phyloP scores from a whole-genome alignment of 2,329 filamentous ascomycete species.

The Nemania bipapillata region DNA sequence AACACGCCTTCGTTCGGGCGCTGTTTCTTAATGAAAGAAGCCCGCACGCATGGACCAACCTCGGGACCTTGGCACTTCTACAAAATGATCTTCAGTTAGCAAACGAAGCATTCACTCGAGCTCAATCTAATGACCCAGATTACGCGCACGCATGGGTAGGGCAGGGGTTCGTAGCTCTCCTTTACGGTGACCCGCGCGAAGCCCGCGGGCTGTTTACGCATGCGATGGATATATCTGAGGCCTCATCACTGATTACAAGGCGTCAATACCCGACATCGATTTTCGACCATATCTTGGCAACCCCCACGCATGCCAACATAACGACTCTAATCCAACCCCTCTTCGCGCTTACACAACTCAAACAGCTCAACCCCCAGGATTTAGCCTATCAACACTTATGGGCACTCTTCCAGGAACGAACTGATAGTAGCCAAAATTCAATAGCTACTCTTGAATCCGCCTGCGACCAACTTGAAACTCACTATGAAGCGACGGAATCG shows the following conservation, averaged over 20 bases:
- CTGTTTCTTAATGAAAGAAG: slow-evolving; percentile 91
- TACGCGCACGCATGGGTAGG: slow-evolving; percentile 94
- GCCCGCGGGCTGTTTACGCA: slow-evolving; percentile 89
- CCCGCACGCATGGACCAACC: slow-evolving; percentile 86
- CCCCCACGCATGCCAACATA: slow-evolving; percentile 61
- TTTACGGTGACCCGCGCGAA: slow-evolving; percentile 78
- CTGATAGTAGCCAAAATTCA: slow-evolving; percentile 73
- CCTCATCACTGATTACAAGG: slow-evolving; percentile 76
- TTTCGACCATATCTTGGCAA: slow-evolving; percentile 81
- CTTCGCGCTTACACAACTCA: slow-evolving; percentile 86
- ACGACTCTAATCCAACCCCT: slow-evolving; percentile 82
- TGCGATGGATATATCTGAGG: slow-evolving; percentile 89
- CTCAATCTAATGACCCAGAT: slow-evolving; percentile 93
- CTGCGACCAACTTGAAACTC: slow-evolving; percentile 76
- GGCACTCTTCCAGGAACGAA: slow-evolving; percentile 83
- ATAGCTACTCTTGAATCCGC: slow-evolving; percentile 72
- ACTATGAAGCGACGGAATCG: slow-evolving; percentile 87
- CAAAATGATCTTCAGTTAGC: slow-evolving; percentile 87
- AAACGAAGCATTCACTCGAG: slow-evolving; percentile 87
- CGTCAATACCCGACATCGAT: slow-evolving; percentile 81
- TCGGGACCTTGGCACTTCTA: slow-evolving; percentile 85
- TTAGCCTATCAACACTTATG: slow-evolving; percentile 79
- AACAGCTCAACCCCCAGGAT: slow-evolving; percentile 75
- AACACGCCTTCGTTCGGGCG: slow-evolving; percentile 92
- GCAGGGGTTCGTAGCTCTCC: slow-evolving; percentile 84